These are phyloP conservation scores for Stipa capillata DNA, from an alignment of 176 grass and related monocot species.

Conservation along the genomic window DNA sequence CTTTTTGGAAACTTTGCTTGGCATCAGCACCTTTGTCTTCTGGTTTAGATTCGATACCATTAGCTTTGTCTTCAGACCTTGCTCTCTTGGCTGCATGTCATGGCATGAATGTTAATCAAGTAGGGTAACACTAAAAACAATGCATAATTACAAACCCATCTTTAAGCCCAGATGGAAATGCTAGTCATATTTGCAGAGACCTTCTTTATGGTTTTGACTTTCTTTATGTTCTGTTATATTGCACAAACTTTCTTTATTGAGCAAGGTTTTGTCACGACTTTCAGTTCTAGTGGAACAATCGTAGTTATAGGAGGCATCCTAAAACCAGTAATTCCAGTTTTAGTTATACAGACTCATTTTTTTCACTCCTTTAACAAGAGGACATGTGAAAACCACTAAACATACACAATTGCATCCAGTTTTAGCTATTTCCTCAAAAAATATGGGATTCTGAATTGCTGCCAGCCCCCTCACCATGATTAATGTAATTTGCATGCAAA, in stretches of 20 bases:
- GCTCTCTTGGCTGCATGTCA: constrained; percentile 47
- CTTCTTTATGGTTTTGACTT: background rate
- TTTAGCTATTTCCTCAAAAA: background rate
- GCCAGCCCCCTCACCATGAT: background rate
- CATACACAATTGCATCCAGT: background rate
- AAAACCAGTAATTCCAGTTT: background rate
- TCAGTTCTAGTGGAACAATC: background rate
- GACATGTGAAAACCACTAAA: background rate
- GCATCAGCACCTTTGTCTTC: constrained; percentile 26
- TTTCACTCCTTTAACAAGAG: background rate
- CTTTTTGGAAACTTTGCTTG: constrained; percentile 30
- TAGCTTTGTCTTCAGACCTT: constrained; percentile 28
- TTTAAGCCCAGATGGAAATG: background rate
- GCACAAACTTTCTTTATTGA: background rate
- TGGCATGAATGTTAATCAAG: background rate
- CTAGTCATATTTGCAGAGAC: background rate
- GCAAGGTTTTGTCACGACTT: background rate
- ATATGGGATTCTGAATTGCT: background rate
- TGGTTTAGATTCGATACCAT: constrained; percentile 16
- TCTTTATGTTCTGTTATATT: background rate
- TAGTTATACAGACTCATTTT: background rate
- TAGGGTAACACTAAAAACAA: background rate
- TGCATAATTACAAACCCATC: background rate
- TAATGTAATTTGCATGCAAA: background rate
- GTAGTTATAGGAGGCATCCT: background rate